Percentiles rank a stretch among this genome's conserved stretches.
These are phyloP conservation scores for Fusarium verrucosum DNA, from an alignment of 2,329 filamentous ascomycete species.

Conservation along the genomic window DNA sequence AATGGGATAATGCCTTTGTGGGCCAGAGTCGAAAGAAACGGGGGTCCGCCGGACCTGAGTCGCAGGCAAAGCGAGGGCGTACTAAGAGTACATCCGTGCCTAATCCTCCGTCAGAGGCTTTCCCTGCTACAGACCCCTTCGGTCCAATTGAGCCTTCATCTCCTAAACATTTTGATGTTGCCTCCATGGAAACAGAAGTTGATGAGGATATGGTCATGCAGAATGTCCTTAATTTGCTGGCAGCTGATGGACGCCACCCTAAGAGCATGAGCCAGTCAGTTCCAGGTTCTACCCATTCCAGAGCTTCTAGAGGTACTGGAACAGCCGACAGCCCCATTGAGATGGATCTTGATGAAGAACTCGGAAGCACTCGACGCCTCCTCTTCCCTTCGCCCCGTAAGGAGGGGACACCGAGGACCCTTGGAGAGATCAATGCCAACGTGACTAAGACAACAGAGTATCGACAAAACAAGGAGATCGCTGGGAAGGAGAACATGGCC, in stretches of 20 bases:
- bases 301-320: conserved; percentile 63
- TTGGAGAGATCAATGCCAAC: conserved; percentile 67
- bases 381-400: conserved; percentile 82
- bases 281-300: conserved; percentile 62
- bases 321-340: conserved; percentile 67
- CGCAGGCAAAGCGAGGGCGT: conserved; percentile 59
- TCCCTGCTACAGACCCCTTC: conserved; percentile 62
- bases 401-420: conserved; percentile 67
- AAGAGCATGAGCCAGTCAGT: conserved; percentile 39
- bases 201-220: conserved; percentile 4
- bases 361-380: conserved; percentile 71
- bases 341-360: conserved; percentile 57
- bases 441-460: conserved; percentile 56
- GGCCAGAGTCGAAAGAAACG: conserved; percentile 62
- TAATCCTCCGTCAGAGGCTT: conserved; percentile 63
- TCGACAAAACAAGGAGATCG: conserved; percentile 49
- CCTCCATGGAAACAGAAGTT: conserved; percentile 28
- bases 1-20: conserved; percentile 77
- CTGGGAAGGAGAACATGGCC: conserved; percentile 59
- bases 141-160: conserved; percentile 57
- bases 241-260: conserved; percentile 3
- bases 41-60: conserved; percentile 52
- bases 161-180: conserved; percentile 40
- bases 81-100: conserved; percentile 58
- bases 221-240: conserved; percentile 8